These are phyloP conservation scores for Sporisorium exsertum DNA, from an alignment of 1,284 basidiomycete genomes.

Conservation along the genomic window DNA sequence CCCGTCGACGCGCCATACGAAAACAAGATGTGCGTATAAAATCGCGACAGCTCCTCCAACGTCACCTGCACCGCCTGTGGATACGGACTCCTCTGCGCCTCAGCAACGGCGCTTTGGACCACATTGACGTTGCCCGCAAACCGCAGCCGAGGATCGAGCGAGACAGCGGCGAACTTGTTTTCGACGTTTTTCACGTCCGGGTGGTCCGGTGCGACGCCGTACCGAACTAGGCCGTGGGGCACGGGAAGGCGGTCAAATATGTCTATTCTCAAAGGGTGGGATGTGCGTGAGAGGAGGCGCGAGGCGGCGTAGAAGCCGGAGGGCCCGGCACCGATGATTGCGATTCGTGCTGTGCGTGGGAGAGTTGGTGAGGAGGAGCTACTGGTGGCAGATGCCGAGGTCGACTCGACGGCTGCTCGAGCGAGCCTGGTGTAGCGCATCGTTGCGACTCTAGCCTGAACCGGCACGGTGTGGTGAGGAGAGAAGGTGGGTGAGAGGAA, in stretches of 20 bases:
- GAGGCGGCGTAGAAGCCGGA: conserved; percentile 92
- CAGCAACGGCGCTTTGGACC: conserved; percentile 65
- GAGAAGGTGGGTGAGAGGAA: neutral
- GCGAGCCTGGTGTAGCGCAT: conserved; percentile 5
- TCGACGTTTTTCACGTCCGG: conserved; percentile 99
- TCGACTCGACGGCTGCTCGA: conserved; percentile 11
- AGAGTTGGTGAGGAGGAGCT: conserved; percentile 5
- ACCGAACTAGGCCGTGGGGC: conserved; percentile 93
- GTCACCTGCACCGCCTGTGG: conserved; percentile 75
- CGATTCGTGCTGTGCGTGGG: conserved; percentile 71
- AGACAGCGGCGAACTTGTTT: conserved; percentile 84
- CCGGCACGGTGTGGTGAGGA: neutral
- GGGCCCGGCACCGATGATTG: conserved; percentile 88
- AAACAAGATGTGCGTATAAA: conserved; percentile 85
- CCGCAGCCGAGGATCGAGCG: conserved; percentile 57
- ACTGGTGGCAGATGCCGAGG: conserved; percentile 1
- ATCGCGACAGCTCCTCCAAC: conserved; percentile 74
- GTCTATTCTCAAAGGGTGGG: conserved; percentile 74
- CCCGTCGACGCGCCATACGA: conserved; percentile 81
- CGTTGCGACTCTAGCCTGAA: neutral
- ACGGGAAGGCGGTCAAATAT: conserved; percentile 93
- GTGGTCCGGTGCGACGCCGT: conserved; percentile 98
- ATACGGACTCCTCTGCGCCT: conserved; percentile 65
- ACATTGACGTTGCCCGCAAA: conserved; percentile 93
- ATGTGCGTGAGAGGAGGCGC: conserved; percentile 48